A percentile compares a stretch with the other conserved stretches of the same genome.
phyloP scores from a whole-genome alignment of 1,139 yeast genomes.

The Suhomyces maxii region DNA sequence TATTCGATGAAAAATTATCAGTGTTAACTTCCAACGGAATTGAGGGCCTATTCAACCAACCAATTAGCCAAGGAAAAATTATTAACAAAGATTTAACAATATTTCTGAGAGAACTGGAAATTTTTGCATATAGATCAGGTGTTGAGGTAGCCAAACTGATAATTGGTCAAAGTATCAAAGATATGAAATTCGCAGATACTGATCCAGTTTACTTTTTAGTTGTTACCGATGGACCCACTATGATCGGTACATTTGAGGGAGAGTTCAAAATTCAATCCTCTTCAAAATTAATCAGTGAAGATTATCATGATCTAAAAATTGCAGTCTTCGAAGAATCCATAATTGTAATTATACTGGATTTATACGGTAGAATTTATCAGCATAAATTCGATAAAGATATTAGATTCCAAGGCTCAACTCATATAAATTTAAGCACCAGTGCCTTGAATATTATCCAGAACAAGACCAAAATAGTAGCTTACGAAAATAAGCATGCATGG shows the following conservation, averaged over 20 bases:
- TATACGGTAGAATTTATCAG: conserved; percentile 3
- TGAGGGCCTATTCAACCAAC: not conserved
- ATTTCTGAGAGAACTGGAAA: not conserved
- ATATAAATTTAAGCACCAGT: not conserved
- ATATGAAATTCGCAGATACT: no score
- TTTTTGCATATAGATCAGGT: not conserved
- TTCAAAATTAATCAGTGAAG: not conserved
- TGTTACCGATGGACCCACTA: not conserved
- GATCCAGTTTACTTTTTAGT: not conserved
- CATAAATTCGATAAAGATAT: not conserved
- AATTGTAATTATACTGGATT: conserved; percentile 1
- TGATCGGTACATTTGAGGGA: not conserved
- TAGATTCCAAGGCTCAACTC: not conserved
- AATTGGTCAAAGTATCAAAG: not conserved
- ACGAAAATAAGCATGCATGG: conserved; percentile 1
- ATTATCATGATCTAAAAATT: not conserved
- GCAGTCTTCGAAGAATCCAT: not conserved
- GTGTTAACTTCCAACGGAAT: not conserved
- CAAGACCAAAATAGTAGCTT: not conserved
- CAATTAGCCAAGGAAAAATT: not conserved
- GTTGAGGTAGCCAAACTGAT: not conserved
- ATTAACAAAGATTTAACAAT: not conserved
- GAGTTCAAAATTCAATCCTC: not conserved
- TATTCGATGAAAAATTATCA: not conserved
- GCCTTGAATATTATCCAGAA: not conserved